Evolutionary conservation across 148 eudicot genomes (phyloP), one percentile per base, ranked within the genome.

Genomic region (Chenopodium berlandieri): DNA sequence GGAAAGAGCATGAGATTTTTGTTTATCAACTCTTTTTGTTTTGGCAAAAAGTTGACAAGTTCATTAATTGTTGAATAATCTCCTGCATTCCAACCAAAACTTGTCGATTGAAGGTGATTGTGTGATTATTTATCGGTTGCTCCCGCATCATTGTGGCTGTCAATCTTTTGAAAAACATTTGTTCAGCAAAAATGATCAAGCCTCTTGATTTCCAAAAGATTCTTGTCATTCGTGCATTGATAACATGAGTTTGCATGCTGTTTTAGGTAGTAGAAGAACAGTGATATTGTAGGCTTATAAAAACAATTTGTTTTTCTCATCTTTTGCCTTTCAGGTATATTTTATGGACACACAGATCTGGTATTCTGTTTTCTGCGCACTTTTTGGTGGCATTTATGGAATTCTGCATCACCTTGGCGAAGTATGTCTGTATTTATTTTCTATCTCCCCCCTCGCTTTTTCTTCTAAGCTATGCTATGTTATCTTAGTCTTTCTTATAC

Each of bases 261-360:
- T 79, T 77, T 63, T 30, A 60, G 44, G 6, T 20, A 64, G 34
- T 30, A 16, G 16, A 44, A 58, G 62, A 56, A 56, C 16, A 14
- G 17, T 19, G 48, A 25, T 46, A 31, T 40, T 10, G 69, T n/a
- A n/a, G 34, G 37, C 19, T 48, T 25, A 60, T 77, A 4, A 63
- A 40, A 60, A 30, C 31, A 34, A 14, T 44, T 27, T 40, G 70
- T 66, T 31, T 64, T 34, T 70, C 0, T 10, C 20, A 48, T 47
- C 19, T 79, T 83, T 25, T 52, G 50, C 0, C 40, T 66, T 87
- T 80, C 82, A 96, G 99, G 94, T 96, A 69, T 96, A 94, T 80
- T 92, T 96, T 86, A 94, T 96, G 99, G 99, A 96, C 82, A 85
- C 90, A 54, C 99, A 96, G 85, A 96, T 96, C 75, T 96, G 99